Percentiles rank a stretch among this genome's conserved stretches.
Conservation (phyloP, 2,329 filamentous ascomycete species). For the Neonectria faginata region DNA sequence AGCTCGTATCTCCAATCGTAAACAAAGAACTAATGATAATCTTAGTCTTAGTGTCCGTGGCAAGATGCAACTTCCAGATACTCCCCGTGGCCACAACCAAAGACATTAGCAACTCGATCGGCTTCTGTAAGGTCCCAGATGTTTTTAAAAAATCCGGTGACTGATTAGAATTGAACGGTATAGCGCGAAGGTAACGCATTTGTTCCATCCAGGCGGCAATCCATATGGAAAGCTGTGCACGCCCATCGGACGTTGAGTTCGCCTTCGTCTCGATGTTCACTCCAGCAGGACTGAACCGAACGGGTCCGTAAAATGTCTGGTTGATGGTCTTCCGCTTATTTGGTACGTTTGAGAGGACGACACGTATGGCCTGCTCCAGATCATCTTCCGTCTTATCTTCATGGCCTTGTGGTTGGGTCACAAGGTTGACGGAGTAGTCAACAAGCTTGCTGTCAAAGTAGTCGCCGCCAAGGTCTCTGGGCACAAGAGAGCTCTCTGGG, state of each 20-base stretch:
- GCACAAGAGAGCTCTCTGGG: too few relatives aligned
- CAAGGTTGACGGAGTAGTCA: too few relatives aligned
- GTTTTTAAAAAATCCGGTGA: neutral
- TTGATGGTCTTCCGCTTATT: neutral
- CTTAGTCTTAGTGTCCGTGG: neutral
- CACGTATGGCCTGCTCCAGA: neutral
- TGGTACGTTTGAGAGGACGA: neutral
- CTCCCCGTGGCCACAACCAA: neutral
- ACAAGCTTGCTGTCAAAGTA: too few relatives aligned
- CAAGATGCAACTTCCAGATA: conserved; percentile 4
- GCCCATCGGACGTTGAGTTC: neutral
- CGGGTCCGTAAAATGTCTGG: conserved; percentile 6
- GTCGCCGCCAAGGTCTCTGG: too few relatives aligned
- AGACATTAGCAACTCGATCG: neutral
- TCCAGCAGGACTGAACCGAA: conserved; percentile 3
- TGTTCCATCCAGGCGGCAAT: conserved; percentile 14
- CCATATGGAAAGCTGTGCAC: conserved; percentile 12
- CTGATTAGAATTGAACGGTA: neutral
- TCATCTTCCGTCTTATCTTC: neutral
- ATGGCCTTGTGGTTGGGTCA: neutral
- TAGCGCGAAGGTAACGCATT: conserved; percentile 9
- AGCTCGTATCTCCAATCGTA: conserved; percentile 1
- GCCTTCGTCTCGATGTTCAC: conserved; percentile 9
- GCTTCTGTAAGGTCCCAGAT: neutral
- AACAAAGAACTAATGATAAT: neutral